Percentiles rank a stretch among this genome's conserved stretches.
phyloP scores from a whole-genome alignment of 169 alveolate species.

The Plasmodium adleri region DNA sequence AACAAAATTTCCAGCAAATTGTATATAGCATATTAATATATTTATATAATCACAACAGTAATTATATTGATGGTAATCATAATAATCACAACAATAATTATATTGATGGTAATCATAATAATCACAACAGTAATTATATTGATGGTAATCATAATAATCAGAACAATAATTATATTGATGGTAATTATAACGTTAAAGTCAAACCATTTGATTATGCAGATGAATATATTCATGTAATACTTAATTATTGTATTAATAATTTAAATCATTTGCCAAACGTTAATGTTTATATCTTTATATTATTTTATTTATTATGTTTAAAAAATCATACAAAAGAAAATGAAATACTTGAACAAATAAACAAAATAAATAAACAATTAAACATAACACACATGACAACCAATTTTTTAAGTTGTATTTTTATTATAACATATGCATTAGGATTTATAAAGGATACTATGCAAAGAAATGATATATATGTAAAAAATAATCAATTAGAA shows the following conservation, averaged over 20 bases:
- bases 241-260: constrained; percentile 28
- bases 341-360: constrained; percentile 8
- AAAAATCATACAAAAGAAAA: constrained; percentile 34
- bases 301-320: constrained; percentile 42
- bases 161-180: too few relatives aligned
- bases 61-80: too few relatives aligned
- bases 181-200: neutral
- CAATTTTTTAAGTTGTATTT: constrained; percentile 37
- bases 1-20: constrained; percentile 19
- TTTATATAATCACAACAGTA: neutral
- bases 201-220: neutral
- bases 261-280: constrained; percentile 2
- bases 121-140: neutral
- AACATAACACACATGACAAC: constrained; percentile 30
- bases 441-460: neutral
- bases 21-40: constrained; percentile 6
- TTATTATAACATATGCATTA: constrained; percentile 26
- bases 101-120: neutral
- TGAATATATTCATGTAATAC: constrained; percentile 42
- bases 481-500: neutral
- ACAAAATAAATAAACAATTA: neutral
- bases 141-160: neutral
- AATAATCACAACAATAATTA: neutral
- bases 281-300: constrained; percentile 31
- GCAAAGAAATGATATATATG: neutral